phyloP scores from a whole-genome alignment of 495 filamentous ascomycete species.

The Neurospora sp. region DNA sequence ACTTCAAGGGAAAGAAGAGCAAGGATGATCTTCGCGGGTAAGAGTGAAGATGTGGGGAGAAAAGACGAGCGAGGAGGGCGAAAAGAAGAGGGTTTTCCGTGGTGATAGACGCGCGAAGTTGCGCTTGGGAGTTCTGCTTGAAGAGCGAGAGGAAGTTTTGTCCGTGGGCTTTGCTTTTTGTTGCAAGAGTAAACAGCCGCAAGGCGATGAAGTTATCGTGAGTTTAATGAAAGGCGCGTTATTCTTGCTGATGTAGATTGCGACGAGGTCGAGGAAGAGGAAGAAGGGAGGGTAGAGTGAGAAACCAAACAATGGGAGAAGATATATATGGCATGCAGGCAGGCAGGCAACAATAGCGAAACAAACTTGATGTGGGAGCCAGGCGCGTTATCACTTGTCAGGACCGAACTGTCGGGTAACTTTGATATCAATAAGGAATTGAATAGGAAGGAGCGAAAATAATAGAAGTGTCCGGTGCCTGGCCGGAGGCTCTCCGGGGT shows the following conservation, averaged over 20 bases:
- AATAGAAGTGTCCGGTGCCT: background rate
- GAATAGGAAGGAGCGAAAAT: background rate
- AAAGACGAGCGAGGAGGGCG: too few species aligned
- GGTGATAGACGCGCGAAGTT: too few species aligned
- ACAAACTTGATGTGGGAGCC: background rate
- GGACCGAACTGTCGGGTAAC: background rate
- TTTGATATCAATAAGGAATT: background rate
- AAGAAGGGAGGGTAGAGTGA: background rate
- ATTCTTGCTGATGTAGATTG: background rate
- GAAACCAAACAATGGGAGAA: background rate
- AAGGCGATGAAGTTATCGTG: background rate
- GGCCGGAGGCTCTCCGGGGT: background rate
- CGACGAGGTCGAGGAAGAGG: background rate
- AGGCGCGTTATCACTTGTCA: background rate
- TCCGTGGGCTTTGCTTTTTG: too few species aligned
- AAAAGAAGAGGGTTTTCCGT: too few species aligned
- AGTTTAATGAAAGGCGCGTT: background rate
- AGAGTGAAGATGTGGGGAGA: accelerated
- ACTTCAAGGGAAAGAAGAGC: too few species aligned
- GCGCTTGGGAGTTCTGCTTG: too few species aligned
- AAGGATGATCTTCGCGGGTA: background rate
- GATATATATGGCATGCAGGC: background rate
- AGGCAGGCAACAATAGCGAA: background rate
- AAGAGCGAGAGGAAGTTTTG: too few species aligned
- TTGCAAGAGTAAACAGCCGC: background rate